These are phyloP conservation scores for Dendrothele bispora DNA, from an alignment of 768 basidiomycete species.

Conservation along the genomic window DNA sequence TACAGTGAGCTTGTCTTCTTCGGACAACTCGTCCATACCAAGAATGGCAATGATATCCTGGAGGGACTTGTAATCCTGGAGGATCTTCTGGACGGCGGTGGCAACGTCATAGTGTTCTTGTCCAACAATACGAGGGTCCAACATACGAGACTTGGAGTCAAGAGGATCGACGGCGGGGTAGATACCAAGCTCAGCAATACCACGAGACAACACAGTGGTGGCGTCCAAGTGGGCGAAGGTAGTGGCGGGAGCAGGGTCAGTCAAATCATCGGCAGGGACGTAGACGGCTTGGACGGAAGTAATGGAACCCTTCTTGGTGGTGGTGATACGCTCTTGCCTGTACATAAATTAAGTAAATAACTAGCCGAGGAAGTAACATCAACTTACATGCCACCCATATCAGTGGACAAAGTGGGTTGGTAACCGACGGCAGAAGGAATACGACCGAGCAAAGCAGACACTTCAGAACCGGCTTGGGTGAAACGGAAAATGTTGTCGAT, in stretches of 20 bases:
- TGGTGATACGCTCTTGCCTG: conserved; percentile 99
- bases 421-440: conserved; percentile 99
- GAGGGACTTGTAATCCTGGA: conserved; percentile 94
- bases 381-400: conserved; percentile 98
- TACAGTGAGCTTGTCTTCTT: conserved; percentile 99
- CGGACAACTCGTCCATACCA: conserved; percentile 99
- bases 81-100: conserved; percentile 95
- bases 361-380: conserved; percentile 1
- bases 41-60: conserved; percentile 99
- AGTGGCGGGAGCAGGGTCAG: conserved; percentile 98
- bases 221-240: conserved; percentile 99
- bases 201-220: conserved; percentile 98
- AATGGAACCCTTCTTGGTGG: conserved; percentile 99
- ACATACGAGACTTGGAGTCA: conserved; percentile 99
- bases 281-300: conserved; percentile 99
- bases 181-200: conserved; percentile 98
- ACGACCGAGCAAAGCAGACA: conserved; percentile 99
- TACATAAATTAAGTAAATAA: conserved; percentile 5
- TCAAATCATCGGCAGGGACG: conserved; percentile 99
- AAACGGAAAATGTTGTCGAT: conserved; percentile 99
- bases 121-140: conserved; percentile 98
- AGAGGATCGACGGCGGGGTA: conserved; percentile 99
- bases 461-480: conserved; percentile 99
- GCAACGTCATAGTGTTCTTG: conserved; percentile 95
- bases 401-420: conserved; percentile 99